These are phyloP conservation scores for Gossypium laxum DNA, from an alignment of 441 rosid genomes.

Conservation along the genomic window DNA sequence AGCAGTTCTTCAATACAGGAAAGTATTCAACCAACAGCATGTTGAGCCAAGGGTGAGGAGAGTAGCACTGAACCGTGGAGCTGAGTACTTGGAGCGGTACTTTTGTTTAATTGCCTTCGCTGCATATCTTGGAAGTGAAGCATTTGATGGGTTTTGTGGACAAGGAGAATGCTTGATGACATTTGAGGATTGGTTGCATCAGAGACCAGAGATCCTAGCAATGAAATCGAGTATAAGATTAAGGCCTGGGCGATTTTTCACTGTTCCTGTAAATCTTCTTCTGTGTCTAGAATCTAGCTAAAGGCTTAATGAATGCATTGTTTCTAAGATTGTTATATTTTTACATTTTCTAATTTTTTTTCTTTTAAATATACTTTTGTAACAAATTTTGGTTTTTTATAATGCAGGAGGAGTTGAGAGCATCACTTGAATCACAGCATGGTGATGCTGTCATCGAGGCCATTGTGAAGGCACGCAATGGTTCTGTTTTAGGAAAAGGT, in stretches of 20 bases:
- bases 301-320: neutral
- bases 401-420: slow-evolving; percentile 75
- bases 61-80: slow-evolving; percentile 85
- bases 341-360: neutral
- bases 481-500: slow-evolving; percentile 87
- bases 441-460: slow-evolving; percentile 99
- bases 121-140: slow-evolving; percentile 95
- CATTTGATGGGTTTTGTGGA: slow-evolving; percentile 77
- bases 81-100: slow-evolving; percentile 90
- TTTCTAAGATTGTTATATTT: slow-evolving; percentile 7
- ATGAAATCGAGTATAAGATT: slow-evolving; percentile 96
- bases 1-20: slow-evolving; percentile 84
- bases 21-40: slow-evolving; percentile 82
- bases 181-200: slow-evolving; percentile 81
- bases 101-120: slow-evolving; percentile 92
- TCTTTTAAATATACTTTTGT: slow-evolving; percentile 10
- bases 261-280: slow-evolving; percentile 62
- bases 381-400: slow-evolving; percentile 15
- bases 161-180: slow-evolving; percentile 75
- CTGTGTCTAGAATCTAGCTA: neutral
- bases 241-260: slow-evolving; percentile 85
- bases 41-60: slow-evolving; percentile 87
- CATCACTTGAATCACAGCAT: slow-evolving; percentile 71
- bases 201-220: slow-evolving; percentile 89
- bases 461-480: slow-evolving; percentile 69